These are phyloP conservation scores for Yamadazyma sp. DNA, from an alignment of 1,139 yeast genomes.

Conservation along the genomic window DNA sequence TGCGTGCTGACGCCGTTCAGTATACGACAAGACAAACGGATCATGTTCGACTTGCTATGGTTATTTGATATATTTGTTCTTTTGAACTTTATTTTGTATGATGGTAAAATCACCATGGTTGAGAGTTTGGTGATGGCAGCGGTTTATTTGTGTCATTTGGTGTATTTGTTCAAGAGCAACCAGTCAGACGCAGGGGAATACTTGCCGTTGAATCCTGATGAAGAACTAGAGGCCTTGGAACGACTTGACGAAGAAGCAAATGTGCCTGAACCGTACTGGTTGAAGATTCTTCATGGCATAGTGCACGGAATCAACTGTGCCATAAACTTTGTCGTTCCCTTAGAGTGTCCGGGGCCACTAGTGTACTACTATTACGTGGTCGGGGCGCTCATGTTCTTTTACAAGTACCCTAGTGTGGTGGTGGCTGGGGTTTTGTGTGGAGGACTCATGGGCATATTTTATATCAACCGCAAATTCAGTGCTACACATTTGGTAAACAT, in stretches of 20 bases:
- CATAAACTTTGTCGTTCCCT: slow-evolving; percentile 7
- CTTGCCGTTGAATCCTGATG: slow-evolving; percentile 10
- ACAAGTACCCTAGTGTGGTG: background rate
- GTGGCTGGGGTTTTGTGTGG: background rate
- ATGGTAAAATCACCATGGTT: slow-evolving; percentile 45
- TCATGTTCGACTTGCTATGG: slow-evolving; percentile 35
- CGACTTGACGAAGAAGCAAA: slow-evolving; percentile 1
- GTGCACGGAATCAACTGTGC: slow-evolving; percentile 5
- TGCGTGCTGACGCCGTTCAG: slow-evolving; percentile 26
- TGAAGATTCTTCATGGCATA: slow-evolving; percentile 3
- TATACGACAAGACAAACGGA: slow-evolving; percentile 19
- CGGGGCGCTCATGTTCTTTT: background rate
- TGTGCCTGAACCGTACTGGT: slow-evolving; percentile 4
- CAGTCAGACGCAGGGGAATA: slow-evolving; percentile 4
- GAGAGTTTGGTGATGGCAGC: slow-evolving; percentile 49
- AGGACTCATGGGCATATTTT: background rate
- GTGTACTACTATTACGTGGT: slow-evolving; percentile 7
- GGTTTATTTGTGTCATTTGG: slow-evolving; percentile 34
- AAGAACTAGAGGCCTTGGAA: slow-evolving; percentile 9
- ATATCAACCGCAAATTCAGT: slow-evolving; percentile 1
- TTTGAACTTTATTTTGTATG: slow-evolving; percentile 46
- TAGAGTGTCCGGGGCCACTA: slow-evolving; percentile 4
- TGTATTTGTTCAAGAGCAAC: slow-evolving; percentile 13
- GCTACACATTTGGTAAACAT: slow-evolving; percentile 14
- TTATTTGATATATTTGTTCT: slow-evolving; percentile 34